Base-by-base conservation (phyloP, 176 grass and related monocot species). In the Paspalum vaginatum region DNA sequence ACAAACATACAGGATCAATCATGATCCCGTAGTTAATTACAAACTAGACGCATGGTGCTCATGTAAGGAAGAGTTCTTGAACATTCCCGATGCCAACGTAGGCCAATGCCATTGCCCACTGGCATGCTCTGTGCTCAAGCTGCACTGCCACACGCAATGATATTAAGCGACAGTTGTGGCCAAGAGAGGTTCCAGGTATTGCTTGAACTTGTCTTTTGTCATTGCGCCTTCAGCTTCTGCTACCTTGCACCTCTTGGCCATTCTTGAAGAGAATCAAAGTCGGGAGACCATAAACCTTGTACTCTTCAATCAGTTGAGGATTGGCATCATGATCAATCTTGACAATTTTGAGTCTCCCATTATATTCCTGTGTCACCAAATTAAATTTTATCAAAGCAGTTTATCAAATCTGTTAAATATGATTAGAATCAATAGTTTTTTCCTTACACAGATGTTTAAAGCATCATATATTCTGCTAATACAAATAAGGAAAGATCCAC, bases 281-380 rank as follows among this genome's bases (percentile, higher is more conserved):
- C 3, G 96, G 96, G 61, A 95, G 79, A 66, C 92, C 96, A 38
- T 84, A 99, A 67, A 95, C 88, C 79, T 98, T 98, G 53, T 93
- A 93, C 70, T 91, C 79, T 65, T 85, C 75, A 25, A 99, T 99
- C 83, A 99, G 71, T 39, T 89, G 43, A 21, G 92, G 86, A 75
- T 95, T 99, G 22, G 75, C 81, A 25, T 99, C 96, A 84, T 99
- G 96, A 58, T 99, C 90, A 44, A 99, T 93, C 70, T 99, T 99
- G 27, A 99, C 86, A 68, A 95, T 90, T 57, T 93, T 99, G 70
- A 95, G 44, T 71, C 73, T 93, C 11, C 84, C 96, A 47, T 60
- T 68, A 6, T 93, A 95, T 86, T 95, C 96, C 88, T 95, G 84
- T 61, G 82, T 67, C 61, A 75, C 18, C 6, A 81, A 66, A 85